Evolutionary conservation across 306 rosid species (phyloP), one percentile per base, ranked within the genome.

Genomic region (Prunus davidiana): DNA sequence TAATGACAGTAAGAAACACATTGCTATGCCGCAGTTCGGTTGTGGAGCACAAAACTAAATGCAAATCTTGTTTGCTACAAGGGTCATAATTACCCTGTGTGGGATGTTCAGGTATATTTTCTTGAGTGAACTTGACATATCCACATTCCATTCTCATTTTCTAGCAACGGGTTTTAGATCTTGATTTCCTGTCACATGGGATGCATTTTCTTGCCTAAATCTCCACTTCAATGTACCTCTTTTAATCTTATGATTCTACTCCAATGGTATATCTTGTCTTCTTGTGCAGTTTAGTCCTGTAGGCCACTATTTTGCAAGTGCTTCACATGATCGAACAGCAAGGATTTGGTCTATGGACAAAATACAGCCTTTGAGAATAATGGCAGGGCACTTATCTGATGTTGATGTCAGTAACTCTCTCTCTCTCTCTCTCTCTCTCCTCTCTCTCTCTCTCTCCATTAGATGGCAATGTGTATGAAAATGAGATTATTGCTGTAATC

Each of bases 31-130:
- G 88, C 91, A 95, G 99, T 95, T 88, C 88, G 98, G 51, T 84
- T 92, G 69, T 95, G 97, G 99, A 95, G 93, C 93, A 88, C 97
- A 54, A 87, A 88, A 69, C 87, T 92, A 69, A 88, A 89, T 74
- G 88, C 93, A 76, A 95, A 91, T 86, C 97, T 95, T 76, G 99
- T 95, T 82, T 95, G 97, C 88, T 95, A 92, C 80, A 95, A 91
- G 90, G 99, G 97, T 82, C 97, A 95, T 85, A 95, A 95, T 86
- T 92, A 95, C 79, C 99, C 97, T 30, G 97, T 92, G 60, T 95
- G 99, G 99, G 99, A 95, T 89, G 99, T 95, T 83, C 97, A 91
- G 92, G 99, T 92, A 87, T 32, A 74, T 73, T 45, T 51, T 65
- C 52, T 81, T 45, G 49, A 58, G 62, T 67, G 77, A 69, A 73